Base-by-base conservation (phyloP, 1,284 basidiomycete genomes). In the Golubevia pallescens region DNA sequence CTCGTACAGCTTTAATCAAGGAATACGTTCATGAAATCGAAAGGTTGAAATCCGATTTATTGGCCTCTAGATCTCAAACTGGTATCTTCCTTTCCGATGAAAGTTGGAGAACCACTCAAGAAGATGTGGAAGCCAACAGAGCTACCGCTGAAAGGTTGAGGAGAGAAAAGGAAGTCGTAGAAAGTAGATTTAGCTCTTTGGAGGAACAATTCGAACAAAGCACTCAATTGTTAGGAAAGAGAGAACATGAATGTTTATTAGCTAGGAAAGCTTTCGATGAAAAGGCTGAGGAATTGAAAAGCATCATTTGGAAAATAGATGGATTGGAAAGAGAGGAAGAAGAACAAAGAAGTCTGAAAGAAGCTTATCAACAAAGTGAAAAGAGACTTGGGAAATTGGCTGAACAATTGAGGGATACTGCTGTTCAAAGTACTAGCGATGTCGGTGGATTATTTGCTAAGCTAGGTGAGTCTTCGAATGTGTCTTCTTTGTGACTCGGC, bases 21-120 rank as follows among this genome's bases (percentile, higher is more conserved):
- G 96, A 99, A 86, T 98, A 97, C 81, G 90, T 97, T 42, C 90
- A 89, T n/a, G 96, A 99, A 86, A 97, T 99, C 59, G 94, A 96
- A 78, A 91, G 93, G 2, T 89, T 99, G 57, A 97, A 97, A 86
- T 90, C 91, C 0, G 96, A 99, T 74, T 88, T 99, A 34, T 87
- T 93, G 1, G 87, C 79, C 1, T 68, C 82, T 0, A 74, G 82
- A 60, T 67, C 71, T 28, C 74, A 80, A 64, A 78, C 75, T 62
- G 82, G 82, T 57, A 73, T 84, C 63, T 84, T 76, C 59, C 68
- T 81, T 56, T 70, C 70, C 52, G 67, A 71, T 16, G 81, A 81
- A 13, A 73, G 66, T 48, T 81, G 75, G 74, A 70, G 74, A 53
- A 66, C 62, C 5, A 73, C 80, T 65, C 72, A 80, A 21, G 67